Conservation (phyloP, 2,329 filamentous ascomycete species). For the Ilyonectria sp. region DNA sequence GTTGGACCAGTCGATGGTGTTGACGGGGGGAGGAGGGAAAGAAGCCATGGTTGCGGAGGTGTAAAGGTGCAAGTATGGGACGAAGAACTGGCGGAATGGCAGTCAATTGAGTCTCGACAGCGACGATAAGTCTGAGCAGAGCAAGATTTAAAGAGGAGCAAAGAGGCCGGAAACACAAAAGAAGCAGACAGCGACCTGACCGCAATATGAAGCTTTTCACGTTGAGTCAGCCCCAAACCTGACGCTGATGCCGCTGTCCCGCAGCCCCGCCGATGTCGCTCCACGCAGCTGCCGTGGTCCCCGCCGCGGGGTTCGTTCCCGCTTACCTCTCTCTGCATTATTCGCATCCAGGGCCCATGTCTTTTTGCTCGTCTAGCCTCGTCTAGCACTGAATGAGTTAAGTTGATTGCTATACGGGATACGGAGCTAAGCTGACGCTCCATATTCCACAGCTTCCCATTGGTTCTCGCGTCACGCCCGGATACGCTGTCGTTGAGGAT, state of each 20-base stretch:
- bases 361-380: background rate
- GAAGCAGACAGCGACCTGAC: conserved; percentile 6
- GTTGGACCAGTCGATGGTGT: conserved; percentile 92
- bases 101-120: conserved; percentile 14
- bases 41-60: conserved; percentile 58
- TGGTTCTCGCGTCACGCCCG: conserved; percentile 18
- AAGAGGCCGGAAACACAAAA: background rate
- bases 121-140: background rate
- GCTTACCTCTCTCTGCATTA: conserved; percentile 1
- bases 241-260: conserved; percentile 3
- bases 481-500: too few species aligned
- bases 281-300: background rate
- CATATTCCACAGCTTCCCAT: conserved; percentile 33
- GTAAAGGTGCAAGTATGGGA: background rate
- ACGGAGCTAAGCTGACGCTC: conserved; percentile 14
- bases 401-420: background rate
- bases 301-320: conserved; percentile 39
- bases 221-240: conserved; percentile 28
- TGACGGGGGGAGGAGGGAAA: conserved; percentile 84
- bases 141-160: background rate
- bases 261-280: conserved; percentile 44
- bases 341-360: background rate
- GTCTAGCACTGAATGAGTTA: background rate
- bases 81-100: background rate
- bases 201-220: conserved; percentile 24